A percentile compares a stretch with the other conserved stretches of the same genome.
phyloP scores from a whole-genome alignment of 2,329 filamentous ascomycete species.

The Xylaria sp. region DNA sequence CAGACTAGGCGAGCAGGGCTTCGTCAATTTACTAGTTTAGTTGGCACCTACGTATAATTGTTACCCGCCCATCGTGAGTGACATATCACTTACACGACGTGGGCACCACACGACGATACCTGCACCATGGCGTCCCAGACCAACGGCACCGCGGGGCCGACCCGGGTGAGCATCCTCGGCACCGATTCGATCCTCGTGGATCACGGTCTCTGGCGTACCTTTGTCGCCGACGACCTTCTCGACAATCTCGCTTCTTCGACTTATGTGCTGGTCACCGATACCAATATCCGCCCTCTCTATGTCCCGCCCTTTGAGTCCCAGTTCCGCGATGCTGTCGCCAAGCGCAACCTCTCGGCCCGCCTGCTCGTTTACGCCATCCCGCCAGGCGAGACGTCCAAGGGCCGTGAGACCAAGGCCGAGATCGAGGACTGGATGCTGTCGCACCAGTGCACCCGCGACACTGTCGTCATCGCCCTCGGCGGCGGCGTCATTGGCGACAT shows the following conservation, averaged over 20 bases:
- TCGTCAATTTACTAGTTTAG: not conserved
- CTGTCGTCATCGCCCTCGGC: slow-evolving; percentile 91
- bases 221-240: slow-evolving; percentile 84
- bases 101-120: no score
- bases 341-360: slow-evolving; percentile 64
- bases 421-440: slow-evolving; percentile 98
- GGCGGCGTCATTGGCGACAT: slow-evolving; percentile 98
- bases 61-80: not conserved
- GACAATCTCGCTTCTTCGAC: slow-evolving; percentile 83
- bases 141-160: slow-evolving; percentile 52
- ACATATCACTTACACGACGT: not conserved
- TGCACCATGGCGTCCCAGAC: slow-evolving; percentile 37
- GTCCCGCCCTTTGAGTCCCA: slow-evolving; percentile 77
- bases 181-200: slow-evolving; percentile 92
- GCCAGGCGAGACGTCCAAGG: slow-evolving; percentile 94
- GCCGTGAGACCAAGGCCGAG: slow-evolving; percentile 89
- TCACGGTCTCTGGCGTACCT: slow-evolving; percentile 87
- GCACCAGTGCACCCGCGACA: slow-evolving; percentile 93
- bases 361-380: slow-evolving; percentile 88
- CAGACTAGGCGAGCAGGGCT: slow-evolving; percentile 7
- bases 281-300: slow-evolving; percentile 85
- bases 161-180: slow-evolving; percentile 82
- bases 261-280: slow-evolving; percentile 96
- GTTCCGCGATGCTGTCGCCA: slow-evolving; percentile 64
- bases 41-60: no score